Base-by-base conservation (phyloP, 441 rosid genomes). In the California macrophylla region DNA sequence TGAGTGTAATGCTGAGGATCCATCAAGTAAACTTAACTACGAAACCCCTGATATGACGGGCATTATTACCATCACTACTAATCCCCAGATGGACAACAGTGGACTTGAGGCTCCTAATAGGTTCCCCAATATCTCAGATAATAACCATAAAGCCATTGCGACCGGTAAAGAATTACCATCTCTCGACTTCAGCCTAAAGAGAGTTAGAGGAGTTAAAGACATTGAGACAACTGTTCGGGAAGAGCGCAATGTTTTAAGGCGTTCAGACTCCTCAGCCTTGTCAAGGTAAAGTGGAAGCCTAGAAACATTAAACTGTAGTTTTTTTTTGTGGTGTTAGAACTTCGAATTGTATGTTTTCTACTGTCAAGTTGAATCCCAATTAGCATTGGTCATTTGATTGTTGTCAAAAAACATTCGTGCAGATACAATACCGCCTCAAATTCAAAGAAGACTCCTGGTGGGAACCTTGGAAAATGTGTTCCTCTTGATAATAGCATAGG, bases 211-310 rank as follows among this genome's bases (percentile, higher is more conserved):
- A 54, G 76, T 32, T 25, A 76, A 68, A 50, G 82, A 79, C 32
- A 18, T 45, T 54, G 79, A 69, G 23, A 78, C 71, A 69, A 56
- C 75, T 75, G 81, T 75, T 56, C 67, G 61, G 32, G 79, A 83
- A 67, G 88, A 85, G 52, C 82, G 58, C 72, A 85, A 82, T 69
- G 78, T 79, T 71, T 67, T 88, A 76, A 83, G 85, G 71, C 96
- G 85, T 74, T 90, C 92, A 36, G 82, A 77, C 76, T 79, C 76
- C 18, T 90, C 92, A 76, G 88, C 94, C 56, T 88, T 88, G 83
- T 87, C 89, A 68, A 90, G 83, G 96, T 88, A 82, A 16, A 18
- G 23, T 45, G 21, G 20, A 45, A 45, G 21, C 7, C 3, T 45
- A 45, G 15, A 13, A 18, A 45, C 52, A 45, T 45, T 18, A 45